Evolutionary conservation across 345 rosid genomes (phyloP).

Genomic region (Gossypium turneri): DNA sequence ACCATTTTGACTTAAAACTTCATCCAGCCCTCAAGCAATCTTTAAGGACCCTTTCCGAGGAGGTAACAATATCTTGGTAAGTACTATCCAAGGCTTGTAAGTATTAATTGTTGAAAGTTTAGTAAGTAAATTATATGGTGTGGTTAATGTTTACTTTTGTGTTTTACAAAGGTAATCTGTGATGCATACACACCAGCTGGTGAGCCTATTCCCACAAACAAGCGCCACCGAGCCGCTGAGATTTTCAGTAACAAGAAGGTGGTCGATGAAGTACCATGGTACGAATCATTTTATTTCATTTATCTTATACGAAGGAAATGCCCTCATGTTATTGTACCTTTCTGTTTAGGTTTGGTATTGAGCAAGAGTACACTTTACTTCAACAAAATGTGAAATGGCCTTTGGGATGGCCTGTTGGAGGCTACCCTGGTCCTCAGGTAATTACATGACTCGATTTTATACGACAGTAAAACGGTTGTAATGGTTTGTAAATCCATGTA

Average conservation of each 20-base stretch:
- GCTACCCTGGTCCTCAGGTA: slow-evolving; percentile 97
- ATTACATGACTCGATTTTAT: not conserved
- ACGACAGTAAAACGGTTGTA: not conserved
- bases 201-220: slow-evolving; percentile 98
- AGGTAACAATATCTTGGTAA: slow-evolving; percentile 91
- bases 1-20: slow-evolving; percentile 17
- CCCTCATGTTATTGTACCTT: not conserved
- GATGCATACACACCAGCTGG: slow-evolving; percentile 91
- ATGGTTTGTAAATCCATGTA: not conserved
- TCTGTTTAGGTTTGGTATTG: slow-evolving; percentile 73
- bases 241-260: slow-evolving; percentile 72
- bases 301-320: not conserved
- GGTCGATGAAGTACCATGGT: slow-evolving; percentile 74
- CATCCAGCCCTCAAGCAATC: slow-evolving; percentile 85
- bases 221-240: slow-evolving; percentile 82
- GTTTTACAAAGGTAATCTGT: slow-evolving; percentile 62
- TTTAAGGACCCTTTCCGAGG: slow-evolving; percentile 98
- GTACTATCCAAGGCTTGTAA: slow-evolving; percentile 19
- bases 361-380: slow-evolving; percentile 96
- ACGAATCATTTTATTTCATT: slow-evolving; percentile 15
- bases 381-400: slow-evolving; percentile 92
- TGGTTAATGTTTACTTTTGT: slow-evolving; percentile 16
- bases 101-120: not conserved
- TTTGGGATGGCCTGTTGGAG: slow-evolving; percentile 99
- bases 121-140: not conserved